A percentile compares a stretch with the other conserved stretches of the same genome.
phyloP scores from a whole-genome alignment of 768 basidiomycete species.

The Psilocybe sp. region DNA sequence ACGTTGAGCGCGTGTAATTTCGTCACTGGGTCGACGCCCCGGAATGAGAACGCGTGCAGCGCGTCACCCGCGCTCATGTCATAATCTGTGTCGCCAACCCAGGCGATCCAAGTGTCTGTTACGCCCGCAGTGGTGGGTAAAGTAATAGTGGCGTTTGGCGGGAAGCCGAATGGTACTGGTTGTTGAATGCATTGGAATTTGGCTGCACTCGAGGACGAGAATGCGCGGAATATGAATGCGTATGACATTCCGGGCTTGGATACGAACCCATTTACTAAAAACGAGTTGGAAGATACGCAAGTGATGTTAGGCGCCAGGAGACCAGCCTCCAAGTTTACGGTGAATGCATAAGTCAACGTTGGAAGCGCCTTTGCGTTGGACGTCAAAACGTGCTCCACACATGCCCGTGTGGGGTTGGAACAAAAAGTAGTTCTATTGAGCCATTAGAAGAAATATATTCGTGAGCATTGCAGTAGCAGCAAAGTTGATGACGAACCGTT shows the following conservation, averaged over 20 bases:
- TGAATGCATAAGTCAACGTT: slow-evolving; percentile 44
- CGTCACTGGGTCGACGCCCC: too few relatives aligned
- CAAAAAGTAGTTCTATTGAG: slow-evolving; percentile 49
- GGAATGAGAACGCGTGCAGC: too few relatives aligned
- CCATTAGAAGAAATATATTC: background rate
- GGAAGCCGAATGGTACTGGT: slow-evolving; percentile 25
- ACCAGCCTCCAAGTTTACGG: slow-evolving; percentile 40
- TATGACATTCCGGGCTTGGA: slow-evolving; percentile 64
- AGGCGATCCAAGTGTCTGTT: too few relatives aligned
- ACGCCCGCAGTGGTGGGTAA: slow-evolving; percentile 24
- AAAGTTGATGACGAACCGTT: slow-evolving; percentile 37
- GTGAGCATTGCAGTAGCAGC: too few relatives aligned
- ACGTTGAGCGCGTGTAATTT: too few relatives aligned
- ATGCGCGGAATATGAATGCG: slow-evolving; percentile 52
- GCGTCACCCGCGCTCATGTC: too few relatives aligned
- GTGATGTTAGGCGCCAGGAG: slow-evolving; percentile 58
- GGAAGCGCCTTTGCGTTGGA: slow-evolving; percentile 10
- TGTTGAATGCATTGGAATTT: slow-evolving; percentile 28
- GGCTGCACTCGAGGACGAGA: slow-evolving; percentile 28
- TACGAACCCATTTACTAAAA: slow-evolving; percentile 51
- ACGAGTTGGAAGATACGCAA: slow-evolving; percentile 53
- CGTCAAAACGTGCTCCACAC: slow-evolving; percentile 51
- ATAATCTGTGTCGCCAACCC: too few relatives aligned
- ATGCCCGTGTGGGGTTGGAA: slow-evolving; percentile 61
- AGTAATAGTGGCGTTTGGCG: slow-evolving; percentile 44